Percentiles rank a stretch among this genome's conserved stretches.
These are phyloP conservation scores for Penicillium salamii DNA, from an alignment of 495 filamentous ascomycete species.

Conservation along the genomic window DNA sequence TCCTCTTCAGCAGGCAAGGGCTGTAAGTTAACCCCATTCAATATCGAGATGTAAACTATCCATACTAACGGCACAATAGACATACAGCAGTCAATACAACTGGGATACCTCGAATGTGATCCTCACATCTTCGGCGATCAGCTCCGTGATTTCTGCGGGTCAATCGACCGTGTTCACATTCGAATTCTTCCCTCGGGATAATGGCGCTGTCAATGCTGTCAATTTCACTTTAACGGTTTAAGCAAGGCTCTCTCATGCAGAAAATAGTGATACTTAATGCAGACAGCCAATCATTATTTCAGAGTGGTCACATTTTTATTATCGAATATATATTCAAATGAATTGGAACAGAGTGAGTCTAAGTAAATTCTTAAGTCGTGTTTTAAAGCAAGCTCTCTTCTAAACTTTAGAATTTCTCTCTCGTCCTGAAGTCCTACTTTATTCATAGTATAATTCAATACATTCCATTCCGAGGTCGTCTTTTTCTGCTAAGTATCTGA, in stretches of 20 bases:
- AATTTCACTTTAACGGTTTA: slow-evolving; percentile 48
- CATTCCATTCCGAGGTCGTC: no score
- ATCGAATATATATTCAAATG: no score
- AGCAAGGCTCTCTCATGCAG: background rate
- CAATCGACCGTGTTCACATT: slow-evolving; percentile 47
- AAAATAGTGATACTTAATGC: no score
- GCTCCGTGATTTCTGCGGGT: slow-evolving; percentile 45
- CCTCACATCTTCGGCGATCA: slow-evolving; percentile 39
- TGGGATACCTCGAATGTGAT: slow-evolving; percentile 45
- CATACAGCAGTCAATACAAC: slow-evolving; percentile 50
- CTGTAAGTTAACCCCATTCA: slow-evolving; percentile 25
- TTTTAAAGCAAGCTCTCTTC: no score
- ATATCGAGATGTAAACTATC: background rate
- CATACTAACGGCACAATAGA: slow-evolving; percentile 16
- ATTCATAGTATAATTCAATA: no score
- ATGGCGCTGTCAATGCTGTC: slow-evolving; percentile 33
- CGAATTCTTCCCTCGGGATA: slow-evolving; percentile 50
- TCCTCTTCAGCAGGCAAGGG: slow-evolving; percentile 49
- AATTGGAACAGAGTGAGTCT: no score
- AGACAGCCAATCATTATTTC: no score
- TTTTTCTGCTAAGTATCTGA: no score
- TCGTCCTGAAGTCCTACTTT: no score
- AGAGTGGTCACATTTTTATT: no score
- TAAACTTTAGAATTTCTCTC: no score
- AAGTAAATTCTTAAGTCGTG: no score